A percentile compares a stretch with the other conserved stretches of the same genome.
Conservation (phyloP, 2,329 filamentous ascomycete genomes). For the Fusarium piperis region DNA sequence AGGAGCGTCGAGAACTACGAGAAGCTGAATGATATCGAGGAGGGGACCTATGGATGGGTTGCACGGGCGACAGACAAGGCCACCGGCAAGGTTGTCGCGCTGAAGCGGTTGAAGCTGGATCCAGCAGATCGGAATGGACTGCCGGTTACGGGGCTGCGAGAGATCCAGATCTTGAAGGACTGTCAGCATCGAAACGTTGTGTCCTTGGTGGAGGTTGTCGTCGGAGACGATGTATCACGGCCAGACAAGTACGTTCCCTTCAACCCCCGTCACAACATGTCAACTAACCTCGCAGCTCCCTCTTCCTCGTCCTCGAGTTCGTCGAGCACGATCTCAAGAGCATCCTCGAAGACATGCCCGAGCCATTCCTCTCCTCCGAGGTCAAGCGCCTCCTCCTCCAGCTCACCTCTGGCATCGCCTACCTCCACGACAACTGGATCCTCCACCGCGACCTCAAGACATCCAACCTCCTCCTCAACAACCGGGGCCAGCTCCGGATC, state of each 20-base stretch:
- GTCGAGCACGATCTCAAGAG: conserved; percentile 96
- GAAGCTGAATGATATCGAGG: conserved; percentile 94
- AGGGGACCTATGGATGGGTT: conserved; percentile 96
- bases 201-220: conserved; percentile 81
- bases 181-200: conserved; percentile 87
- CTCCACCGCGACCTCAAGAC: conserved; percentile 94
- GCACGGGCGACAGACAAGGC: conserved; percentile 79
- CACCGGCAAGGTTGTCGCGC: conserved; percentile 83
- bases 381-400: conserved; percentile 90
- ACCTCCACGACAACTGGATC: conserved; percentile 90
- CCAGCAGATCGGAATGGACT: conserved; percentile 77
- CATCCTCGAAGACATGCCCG: conserved; percentile 91
- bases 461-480: conserved; percentile 93
- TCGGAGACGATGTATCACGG: conserved; percentile 68
- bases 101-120: conserved; percentile 95
- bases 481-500: conserved; percentile 92
- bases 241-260: conserved; percentile 61
- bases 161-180: conserved; percentile 90
- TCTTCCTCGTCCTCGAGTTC: conserved; percentile 97
- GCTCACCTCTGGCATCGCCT: conserved; percentile 80
- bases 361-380: conserved; percentile 92
- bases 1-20: conserved; percentile 89
- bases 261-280: conserved; percentile 9
- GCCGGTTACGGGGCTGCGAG: conserved; percentile 89
- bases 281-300: conserved; percentile 59